Percentiles rank a stretch among this genome's conserved stretches.
Conservation (phyloP, 2,329 filamentous ascomycete species). For the Penicillium sp. region DNA sequence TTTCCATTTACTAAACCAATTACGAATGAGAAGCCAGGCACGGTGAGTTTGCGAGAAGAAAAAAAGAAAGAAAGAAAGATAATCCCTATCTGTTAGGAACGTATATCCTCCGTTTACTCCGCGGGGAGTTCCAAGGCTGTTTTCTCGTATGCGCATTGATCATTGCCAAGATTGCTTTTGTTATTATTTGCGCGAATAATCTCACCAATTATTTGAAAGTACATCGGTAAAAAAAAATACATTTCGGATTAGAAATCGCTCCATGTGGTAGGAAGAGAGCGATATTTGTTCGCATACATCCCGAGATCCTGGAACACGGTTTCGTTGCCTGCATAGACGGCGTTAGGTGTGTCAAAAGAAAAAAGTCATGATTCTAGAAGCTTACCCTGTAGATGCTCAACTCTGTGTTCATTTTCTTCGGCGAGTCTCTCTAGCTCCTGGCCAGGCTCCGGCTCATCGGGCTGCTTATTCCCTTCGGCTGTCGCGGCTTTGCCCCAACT, state of each 20-base stretch:
- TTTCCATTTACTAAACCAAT: too few relatives aligned
- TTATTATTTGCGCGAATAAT: neutral
- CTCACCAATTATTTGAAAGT: neutral
- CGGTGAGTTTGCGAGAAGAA: too few relatives aligned
- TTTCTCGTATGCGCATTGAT: too few relatives aligned
- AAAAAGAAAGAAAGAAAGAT: too few relatives aligned
- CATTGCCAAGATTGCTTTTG: neutral
- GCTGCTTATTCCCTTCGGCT: conserved; percentile 47
- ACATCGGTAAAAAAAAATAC: neutral
- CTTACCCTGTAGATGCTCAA: conserved; percentile 58
- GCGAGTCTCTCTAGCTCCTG: conserved; percentile 74
- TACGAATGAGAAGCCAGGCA: too few relatives aligned
- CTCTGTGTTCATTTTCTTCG: conserved; percentile 69
- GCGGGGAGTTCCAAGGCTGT: neutral
- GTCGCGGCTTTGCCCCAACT: conserved; percentile 36
- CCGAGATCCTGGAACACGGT: conserved; percentile 61
- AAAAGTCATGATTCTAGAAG: neutral
- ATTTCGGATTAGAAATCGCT: neutral
- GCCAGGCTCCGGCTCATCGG: conserved; percentile 61
- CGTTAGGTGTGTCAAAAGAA: conserved; percentile 1
- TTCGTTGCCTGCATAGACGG: conserved; percentile 50
- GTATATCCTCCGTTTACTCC: conserved; percentile 3
- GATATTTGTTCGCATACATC: conserved; percentile 63
- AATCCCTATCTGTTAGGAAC: conserved; percentile 6
- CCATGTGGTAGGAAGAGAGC: conserved; percentile 63